Percentiles rank a stretch among this genome's conserved stretches.
Evolutionary conservation across 148 eudicot species (phyloP).

Genomic region (Euryodendron excelsum): DNA sequence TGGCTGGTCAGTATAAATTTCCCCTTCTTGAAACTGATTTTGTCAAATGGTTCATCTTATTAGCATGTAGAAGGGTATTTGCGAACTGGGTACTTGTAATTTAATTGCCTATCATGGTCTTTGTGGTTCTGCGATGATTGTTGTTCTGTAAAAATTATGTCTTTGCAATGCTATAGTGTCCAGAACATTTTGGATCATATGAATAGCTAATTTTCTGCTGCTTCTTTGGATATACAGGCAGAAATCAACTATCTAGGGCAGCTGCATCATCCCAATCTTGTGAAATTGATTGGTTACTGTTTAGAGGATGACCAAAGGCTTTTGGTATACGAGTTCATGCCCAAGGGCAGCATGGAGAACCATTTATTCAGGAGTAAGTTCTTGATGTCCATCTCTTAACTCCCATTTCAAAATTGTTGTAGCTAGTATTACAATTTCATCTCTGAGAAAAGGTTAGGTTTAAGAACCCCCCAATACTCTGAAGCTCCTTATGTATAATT

Average conservation of each 20-base stretch:
- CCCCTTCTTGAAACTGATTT: neutral
- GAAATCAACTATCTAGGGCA: constrained; percentile 60
- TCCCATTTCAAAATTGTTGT: no score
- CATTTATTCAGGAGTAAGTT: constrained; percentile 54
- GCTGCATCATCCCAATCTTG: constrained; percentile 61
- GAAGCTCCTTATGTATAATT: no score
- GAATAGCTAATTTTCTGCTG: neutral
- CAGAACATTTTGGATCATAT: neutral
- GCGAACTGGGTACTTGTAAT: no score
- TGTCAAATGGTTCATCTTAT: no score
- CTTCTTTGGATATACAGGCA: constrained; percentile 34
- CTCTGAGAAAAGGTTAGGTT: no score
- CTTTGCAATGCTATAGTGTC: neutral
- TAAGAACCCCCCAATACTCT: no score
- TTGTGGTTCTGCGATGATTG: no score
- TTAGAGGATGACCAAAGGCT: constrained; percentile 64
- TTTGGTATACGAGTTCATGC: constrained; percentile 61
- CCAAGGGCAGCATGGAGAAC: constrained; percentile 62
- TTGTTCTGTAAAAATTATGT: neutral
- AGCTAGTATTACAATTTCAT: no score
- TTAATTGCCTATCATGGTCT: no score
- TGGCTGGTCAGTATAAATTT: constrained; percentile 49
- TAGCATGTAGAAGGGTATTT: no score
- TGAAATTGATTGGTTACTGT: constrained; percentile 58
- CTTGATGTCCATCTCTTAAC: neutral